A percentile compares a stretch with the other conserved stretches of the same genome.
These are phyloP conservation scores for Ustilago tritici DNA, from an alignment of 1,284 basidiomycete species.

Conservation along the genomic window DNA sequence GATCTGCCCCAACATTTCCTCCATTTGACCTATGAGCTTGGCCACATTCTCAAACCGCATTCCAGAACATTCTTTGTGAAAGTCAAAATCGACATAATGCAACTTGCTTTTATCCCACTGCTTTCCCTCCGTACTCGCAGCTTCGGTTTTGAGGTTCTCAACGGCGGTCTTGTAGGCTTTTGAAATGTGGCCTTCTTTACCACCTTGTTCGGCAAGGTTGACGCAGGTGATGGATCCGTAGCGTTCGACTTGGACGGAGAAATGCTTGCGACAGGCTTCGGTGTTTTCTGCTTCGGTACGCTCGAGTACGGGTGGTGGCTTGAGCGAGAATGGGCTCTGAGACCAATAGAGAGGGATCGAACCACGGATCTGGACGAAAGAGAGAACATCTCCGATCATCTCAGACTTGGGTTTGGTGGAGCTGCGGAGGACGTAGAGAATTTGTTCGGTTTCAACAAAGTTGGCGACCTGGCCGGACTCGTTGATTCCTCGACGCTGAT, in stretches of 20 bases:
- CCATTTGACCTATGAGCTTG: slow-evolving; percentile 79
- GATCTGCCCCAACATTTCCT: slow-evolving; percentile 77
- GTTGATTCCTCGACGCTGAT: slow-evolving; percentile 96
- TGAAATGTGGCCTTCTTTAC: slow-evolving; percentile 86
- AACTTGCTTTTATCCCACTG: slow-evolving; percentile 92
- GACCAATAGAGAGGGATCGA: slow-evolving; percentile 91
- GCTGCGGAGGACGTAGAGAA: slow-evolving; percentile 73
- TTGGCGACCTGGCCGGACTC: slow-evolving; percentile 97
- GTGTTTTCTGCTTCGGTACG: slow-evolving; percentile 84
- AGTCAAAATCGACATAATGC: slow-evolving; percentile 96
- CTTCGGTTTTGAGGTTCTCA: slow-evolving; percentile 78
- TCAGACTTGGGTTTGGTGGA: slow-evolving; percentile 56
- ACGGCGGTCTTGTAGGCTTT: slow-evolving; percentile 81
- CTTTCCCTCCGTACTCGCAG: slow-evolving; percentile 75
- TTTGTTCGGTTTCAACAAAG: slow-evolving; percentile 95
- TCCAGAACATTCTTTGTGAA: slow-evolving; percentile 83
- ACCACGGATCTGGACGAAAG: slow-evolving; percentile 92
- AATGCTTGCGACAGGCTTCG: slow-evolving; percentile 57
- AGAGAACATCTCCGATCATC: slow-evolving; percentile 81
- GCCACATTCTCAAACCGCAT: slow-evolving; percentile 76
- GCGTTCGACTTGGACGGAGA: slow-evolving; percentile 72
- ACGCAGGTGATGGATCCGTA: slow-evolving; percentile 73
- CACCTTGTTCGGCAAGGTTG: slow-evolving; percentile 89
- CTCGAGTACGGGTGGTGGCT: slow-evolving; percentile 92
- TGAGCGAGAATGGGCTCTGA: slow-evolving; percentile 82